phyloP scores from a whole-genome alignment of 2,329 filamentous ascomycete species.

The Ascochyta koolunga region DNA sequence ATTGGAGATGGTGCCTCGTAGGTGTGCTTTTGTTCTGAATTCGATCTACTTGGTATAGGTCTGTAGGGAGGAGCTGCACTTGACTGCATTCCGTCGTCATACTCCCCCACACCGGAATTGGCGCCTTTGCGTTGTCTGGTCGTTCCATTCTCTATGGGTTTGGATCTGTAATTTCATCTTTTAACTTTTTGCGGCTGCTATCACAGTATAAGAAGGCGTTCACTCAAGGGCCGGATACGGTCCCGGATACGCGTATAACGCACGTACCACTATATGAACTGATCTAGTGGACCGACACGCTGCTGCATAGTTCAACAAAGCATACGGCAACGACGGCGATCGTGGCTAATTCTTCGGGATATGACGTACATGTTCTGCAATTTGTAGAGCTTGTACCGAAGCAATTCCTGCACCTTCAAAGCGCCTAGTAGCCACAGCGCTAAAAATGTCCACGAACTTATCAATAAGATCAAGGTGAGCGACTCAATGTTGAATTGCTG shows the following conservation, averaged over 20 bases:
- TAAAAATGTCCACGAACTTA: no score
- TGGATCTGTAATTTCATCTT: not conserved
- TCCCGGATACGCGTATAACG: constrained; percentile 14
- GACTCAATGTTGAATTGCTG: no score
- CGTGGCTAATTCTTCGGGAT: not conserved
- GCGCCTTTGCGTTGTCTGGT: constrained; percentile 4
- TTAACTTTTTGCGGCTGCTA: not conserved
- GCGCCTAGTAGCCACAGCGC: no score
- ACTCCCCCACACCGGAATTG: constrained; percentile 8
- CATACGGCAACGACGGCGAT: not conserved
- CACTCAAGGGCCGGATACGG: not conserved
- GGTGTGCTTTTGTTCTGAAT: not conserved
- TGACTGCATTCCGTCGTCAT: not conserved
- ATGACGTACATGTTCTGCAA: not conserved
- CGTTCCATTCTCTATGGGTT: not conserved
- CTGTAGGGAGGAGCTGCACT: constrained; percentile 2
- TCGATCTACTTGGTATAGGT: not conserved
- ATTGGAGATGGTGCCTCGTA: not conserved
- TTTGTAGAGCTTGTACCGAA: no score
- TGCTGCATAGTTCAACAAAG: not conserved
- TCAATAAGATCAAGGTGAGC: no score
- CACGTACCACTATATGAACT: not conserved
- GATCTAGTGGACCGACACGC: not conserved
- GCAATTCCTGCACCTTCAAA: no score
- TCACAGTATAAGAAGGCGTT: not conserved